Evolutionary conservation across 148 eudicot genomes (phyloP).

Genomic region (Persicaria tinctoria): DNA sequence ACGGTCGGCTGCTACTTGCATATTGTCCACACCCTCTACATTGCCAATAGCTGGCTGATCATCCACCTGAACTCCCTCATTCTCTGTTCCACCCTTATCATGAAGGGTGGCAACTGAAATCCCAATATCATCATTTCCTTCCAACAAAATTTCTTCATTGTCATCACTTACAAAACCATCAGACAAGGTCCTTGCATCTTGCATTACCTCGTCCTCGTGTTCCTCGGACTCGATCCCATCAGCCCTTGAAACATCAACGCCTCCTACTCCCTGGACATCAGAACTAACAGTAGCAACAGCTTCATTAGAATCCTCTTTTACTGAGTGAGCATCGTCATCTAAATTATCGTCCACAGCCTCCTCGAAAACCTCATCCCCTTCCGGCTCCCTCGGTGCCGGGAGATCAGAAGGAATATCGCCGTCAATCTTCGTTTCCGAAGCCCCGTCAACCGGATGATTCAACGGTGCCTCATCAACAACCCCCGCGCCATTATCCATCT

Average conservation of each 20-base stretch:
- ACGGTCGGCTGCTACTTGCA: background rate
- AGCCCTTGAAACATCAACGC: slow-evolving; percentile 11
- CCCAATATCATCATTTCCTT: slow-evolving; percentile 16
- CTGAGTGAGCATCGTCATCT: slow-evolving; percentile 22
- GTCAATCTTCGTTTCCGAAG: slow-evolving; percentile 22
- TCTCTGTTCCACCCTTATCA: slow-evolving; percentile 16
- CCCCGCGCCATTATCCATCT: slow-evolving; percentile 63
- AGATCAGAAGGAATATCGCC: slow-evolving; percentile 20
- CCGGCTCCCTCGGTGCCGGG: slow-evolving; percentile 35
- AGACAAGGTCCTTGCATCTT: background rate
- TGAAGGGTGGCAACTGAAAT: slow-evolving; percentile 14
- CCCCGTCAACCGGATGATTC: slow-evolving; percentile 26
- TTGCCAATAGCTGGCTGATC: slow-evolving; percentile 20
- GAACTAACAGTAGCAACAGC: slow-evolving; percentile 17
- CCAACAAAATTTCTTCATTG: slow-evolving; percentile 12
- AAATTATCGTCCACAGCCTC: slow-evolving; percentile 38
- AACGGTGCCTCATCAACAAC: slow-evolving; percentile 28
- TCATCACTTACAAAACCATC: background rate
- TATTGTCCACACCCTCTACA: background rate
- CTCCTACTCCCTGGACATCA: slow-evolving; percentile 15
- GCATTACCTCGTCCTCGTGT: slow-evolving; percentile 15
- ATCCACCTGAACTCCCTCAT: slow-evolving; percentile 3
- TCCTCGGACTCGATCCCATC: slow-evolving; percentile 14
- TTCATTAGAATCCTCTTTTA: slow-evolving; percentile 21
- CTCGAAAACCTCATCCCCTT: slow-evolving; percentile 56